A percentile compares a stretch with the other conserved stretches of the same genome.
Evolutionary conservation across 805 yeast genomes (phyloP).

Genomic region (Schizosaccharomyces lindneri): DNA sequence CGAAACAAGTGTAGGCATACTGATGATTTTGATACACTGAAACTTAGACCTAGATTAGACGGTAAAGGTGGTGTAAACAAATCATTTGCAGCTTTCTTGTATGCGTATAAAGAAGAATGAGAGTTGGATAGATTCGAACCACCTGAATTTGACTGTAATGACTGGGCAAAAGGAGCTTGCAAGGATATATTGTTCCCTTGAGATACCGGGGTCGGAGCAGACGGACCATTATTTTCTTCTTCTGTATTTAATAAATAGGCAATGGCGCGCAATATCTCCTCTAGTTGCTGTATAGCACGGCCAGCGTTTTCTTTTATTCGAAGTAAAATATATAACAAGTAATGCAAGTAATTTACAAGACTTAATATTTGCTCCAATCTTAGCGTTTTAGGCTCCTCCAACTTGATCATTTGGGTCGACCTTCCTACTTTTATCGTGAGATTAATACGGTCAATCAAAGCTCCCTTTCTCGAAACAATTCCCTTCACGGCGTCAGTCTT

Average conservation of each 20-base stretch:
- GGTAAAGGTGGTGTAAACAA: background rate
- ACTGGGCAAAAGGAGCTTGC: too few relatives aligned
- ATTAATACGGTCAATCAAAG: background rate
- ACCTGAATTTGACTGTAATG: background rate
- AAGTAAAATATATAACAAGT: background rate
- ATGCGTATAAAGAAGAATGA: background rate
- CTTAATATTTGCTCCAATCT: background rate
- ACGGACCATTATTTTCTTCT: too few relatives aligned
- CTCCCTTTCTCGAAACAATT: background rate
- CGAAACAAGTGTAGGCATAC: background rate
- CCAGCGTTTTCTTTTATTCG: background rate
- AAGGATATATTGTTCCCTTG: too few relatives aligned
- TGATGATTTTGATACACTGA: background rate
- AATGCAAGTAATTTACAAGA: background rate
- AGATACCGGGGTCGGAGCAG: too few relatives aligned
- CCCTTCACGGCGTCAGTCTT: background rate
- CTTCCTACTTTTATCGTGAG: background rate
- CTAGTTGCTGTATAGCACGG: background rate
- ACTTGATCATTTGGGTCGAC: background rate
- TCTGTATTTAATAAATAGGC: background rate
- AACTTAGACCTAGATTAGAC: background rate
- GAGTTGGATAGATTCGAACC: background rate
- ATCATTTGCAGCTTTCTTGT: background rate
- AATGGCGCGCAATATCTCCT: background rate
- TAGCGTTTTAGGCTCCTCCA: background rate